These are phyloP conservation scores for Colletotrichum cordylinicola DNA, from an alignment of 2,329 filamentous ascomycete species.

Conservation along the genomic window DNA sequence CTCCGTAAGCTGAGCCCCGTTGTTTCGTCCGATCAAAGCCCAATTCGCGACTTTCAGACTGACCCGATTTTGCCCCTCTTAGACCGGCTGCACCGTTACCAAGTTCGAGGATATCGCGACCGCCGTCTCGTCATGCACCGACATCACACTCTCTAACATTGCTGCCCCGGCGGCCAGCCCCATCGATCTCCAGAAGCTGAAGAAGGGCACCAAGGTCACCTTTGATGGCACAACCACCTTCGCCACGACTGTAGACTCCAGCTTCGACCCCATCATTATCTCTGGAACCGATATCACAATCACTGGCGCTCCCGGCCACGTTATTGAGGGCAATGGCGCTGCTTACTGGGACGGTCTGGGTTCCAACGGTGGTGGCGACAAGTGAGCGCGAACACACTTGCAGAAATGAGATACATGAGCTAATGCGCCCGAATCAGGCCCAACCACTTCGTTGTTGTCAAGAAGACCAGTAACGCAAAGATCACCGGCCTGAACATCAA, in stretches of 20 bases:
- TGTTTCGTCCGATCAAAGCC: neutral
- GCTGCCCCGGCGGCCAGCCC: neutral
- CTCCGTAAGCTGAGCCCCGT: neutral
- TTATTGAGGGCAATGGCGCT: slow-evolving; percentile 17
- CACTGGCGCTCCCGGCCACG: slow-evolving; percentile 8
- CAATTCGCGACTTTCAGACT: neutral
- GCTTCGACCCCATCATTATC: slow-evolving; percentile 16
- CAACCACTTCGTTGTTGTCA: slow-evolving; percentile 17
- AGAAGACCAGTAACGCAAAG: slow-evolving; percentile 14
- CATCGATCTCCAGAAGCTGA: slow-evolving; percentile 10
- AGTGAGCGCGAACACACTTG: neutral
- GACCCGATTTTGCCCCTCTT: neutral
- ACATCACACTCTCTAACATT: slow-evolving; percentile 17
- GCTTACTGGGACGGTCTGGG: slow-evolving; percentile 19
- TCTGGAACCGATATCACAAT: slow-evolving; percentile 11
- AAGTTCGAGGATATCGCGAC: slow-evolving; percentile 4
- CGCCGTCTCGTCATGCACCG: slow-evolving; percentile 6
- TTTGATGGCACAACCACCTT: slow-evolving; percentile 19
- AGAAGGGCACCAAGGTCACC: neutral
- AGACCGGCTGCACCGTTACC: slow-evolving; percentile 8
- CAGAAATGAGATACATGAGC: neutral
- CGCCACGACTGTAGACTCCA: neutral
- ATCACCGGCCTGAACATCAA: slow-evolving; percentile 15
- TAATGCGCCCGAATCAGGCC: neutral
- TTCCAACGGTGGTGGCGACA: slow-evolving; percentile 13